phyloP scores from a whole-genome alignment of 2,329 filamentous ascomycete species.

The Penicillium sp. region DNA sequence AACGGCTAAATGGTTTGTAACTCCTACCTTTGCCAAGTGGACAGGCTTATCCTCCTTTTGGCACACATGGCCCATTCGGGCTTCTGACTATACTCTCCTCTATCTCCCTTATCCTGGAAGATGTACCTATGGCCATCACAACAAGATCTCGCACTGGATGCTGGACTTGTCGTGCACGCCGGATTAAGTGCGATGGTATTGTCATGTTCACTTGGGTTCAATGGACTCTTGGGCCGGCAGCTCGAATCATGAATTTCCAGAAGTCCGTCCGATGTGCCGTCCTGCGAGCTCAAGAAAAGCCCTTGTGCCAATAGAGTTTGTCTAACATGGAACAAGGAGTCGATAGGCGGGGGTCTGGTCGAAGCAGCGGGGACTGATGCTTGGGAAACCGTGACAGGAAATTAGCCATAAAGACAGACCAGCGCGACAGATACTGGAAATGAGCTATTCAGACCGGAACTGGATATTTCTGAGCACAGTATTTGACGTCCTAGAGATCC shows the following conservation, averaged over 20 bases:
- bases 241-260: slow-evolving; percentile 2
- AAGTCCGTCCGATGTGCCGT: slow-evolving; percentile 22
- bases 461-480: slow-evolving; percentile 19
- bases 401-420: not conserved
- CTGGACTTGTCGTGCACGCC: slow-evolving; percentile 23
- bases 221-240: not conserved
- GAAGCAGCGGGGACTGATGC: slow-evolving; percentile 12
- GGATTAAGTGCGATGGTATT: slow-evolving; percentile 28
- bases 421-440: not conserved
- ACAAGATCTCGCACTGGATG: slow-evolving; percentile 25
- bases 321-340: slow-evolving; percentile 30
- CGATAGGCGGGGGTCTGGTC: slow-evolving; percentile 27
- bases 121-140: slow-evolving; percentile 12
- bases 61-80: not conserved
- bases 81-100: not conserved
- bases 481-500: slow-evolving; percentile 13
- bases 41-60: slow-evolving; percentile 3
- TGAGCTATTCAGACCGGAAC: not conserved
- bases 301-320: slow-evolving; percentile 24
- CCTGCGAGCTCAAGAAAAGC: slow-evolving; percentile 19
- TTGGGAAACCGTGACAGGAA: slow-evolving; percentile 1
- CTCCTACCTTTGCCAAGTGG: not conserved
- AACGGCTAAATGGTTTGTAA: too few relatives aligned
- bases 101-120: not conserved
- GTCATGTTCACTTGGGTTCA: not conserved